Evolutionary conservation across 2,329 filamentous ascomycete genomes (phyloP).

Genomic region (Aureobasidium leucospermi): DNA sequence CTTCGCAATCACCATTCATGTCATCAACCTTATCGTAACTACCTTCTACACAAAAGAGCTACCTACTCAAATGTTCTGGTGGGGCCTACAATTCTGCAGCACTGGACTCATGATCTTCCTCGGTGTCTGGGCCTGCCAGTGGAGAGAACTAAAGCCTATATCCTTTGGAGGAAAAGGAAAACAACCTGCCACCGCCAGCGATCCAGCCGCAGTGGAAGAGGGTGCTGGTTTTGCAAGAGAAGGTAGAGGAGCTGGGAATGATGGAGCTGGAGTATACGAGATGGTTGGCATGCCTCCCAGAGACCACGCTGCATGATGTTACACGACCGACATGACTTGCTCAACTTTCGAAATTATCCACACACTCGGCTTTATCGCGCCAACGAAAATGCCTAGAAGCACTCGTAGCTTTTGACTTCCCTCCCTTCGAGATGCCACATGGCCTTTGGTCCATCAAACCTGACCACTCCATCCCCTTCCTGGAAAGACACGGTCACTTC

Average conservation of each 20-base stretch:
- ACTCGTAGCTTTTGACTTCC: conserved; percentile 31
- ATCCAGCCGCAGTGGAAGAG: conserved; percentile 25
- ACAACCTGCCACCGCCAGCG: conserved; percentile 17
- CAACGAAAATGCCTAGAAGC: conserved; percentile 15
- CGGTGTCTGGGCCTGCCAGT: conserved; percentile 86
- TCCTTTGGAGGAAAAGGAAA: conserved; percentile 62
- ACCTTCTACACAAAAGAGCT: conserved; percentile 70
- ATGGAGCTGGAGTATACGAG: conserved; percentile 42
- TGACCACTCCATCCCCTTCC: conserved; percentile 26
- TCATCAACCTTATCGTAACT: conserved; percentile 70
- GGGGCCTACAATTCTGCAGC: conserved; percentile 59
- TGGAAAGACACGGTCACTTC: conserved; percentile 21
- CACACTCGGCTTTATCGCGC: not conserved
- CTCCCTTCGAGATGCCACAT: conserved; percentile 27
- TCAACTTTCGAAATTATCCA: not conserved
- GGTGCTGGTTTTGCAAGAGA: conserved; percentile 32
- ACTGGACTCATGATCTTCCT: conserved; percentile 58
- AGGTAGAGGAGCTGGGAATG: conserved; percentile 34
- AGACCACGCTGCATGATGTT: conserved; percentile 22
- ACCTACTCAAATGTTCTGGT: conserved; percentile 80
- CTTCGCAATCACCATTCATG: conserved; percentile 83
- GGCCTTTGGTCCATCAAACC: conserved; percentile 23
- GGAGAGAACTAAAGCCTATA: conserved; percentile 82
- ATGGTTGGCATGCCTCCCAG: conserved; percentile 36
- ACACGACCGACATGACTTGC: not conserved